A percentile compares a stretch with the other conserved stretches of the same genome.
These are phyloP conservation scores for Graphiopsis chlorocephala DNA, from an alignment of 2,329 filamentous ascomycete species.

Conservation along the genomic window DNA sequence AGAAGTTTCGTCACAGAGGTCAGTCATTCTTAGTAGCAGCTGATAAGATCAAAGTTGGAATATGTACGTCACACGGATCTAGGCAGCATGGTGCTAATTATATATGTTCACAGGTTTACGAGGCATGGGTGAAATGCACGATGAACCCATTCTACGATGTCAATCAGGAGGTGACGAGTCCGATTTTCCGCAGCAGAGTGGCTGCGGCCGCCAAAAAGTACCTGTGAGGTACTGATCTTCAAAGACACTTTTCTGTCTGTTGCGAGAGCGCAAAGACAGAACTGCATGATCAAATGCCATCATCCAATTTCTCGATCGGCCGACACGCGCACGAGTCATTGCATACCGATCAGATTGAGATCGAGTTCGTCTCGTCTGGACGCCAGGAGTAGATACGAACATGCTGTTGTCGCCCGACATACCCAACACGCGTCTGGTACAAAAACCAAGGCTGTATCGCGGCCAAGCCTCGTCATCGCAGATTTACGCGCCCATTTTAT, in stretches of 20 bases:
- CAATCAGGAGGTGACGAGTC: slow-evolving; percentile 81
- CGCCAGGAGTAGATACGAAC: not conserved
- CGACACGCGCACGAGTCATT: not conserved
- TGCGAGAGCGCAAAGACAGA: not conserved
- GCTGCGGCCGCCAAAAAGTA: slow-evolving; percentile 81
- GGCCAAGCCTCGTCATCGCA: not conserved
- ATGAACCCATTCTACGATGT: slow-evolving; percentile 95
- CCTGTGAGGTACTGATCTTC: not conserved
- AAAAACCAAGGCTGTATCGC: not conserved
- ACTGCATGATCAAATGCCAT: not conserved
- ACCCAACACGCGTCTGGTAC: not conserved
- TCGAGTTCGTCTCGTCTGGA: not conserved
- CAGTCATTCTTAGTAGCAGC: slow-evolving; percentile 3
- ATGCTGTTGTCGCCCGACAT: not conserved
- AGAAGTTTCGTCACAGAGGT: slow-evolving; percentile 85
- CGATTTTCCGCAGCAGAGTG: slow-evolving; percentile 79
- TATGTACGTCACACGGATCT: not conserved
- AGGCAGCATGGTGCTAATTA: not conserved
- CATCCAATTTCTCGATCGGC: not conserved
- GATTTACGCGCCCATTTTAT: not conserved
- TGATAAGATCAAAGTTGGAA: not conserved
- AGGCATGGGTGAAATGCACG: slow-evolving; percentile 92
- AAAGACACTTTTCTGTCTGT: not conserved
- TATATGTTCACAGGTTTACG: slow-evolving; percentile 63
- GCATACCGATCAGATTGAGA: not conserved